These are phyloP conservation scores for Raddia distichophylla DNA, from an alignment of 176 grass and related monocot genomes.

Conservation along the genomic window DNA sequence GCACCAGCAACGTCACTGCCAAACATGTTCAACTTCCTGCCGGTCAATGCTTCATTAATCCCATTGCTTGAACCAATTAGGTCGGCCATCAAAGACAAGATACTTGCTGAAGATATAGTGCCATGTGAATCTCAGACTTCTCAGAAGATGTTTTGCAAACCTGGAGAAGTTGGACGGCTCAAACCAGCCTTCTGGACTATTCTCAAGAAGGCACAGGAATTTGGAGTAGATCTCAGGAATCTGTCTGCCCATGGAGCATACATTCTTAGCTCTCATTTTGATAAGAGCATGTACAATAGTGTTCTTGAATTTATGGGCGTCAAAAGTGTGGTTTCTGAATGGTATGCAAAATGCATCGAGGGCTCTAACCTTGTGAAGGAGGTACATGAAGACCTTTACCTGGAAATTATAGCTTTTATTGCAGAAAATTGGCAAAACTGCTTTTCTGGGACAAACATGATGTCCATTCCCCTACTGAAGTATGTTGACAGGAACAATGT, in stretches of 20 bases:
- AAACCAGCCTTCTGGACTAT: conserved; percentile 61
- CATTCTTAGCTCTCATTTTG: conserved; percentile 62
- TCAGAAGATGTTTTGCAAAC: conserved; percentile 77
- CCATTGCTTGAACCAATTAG: conserved; percentile 58
- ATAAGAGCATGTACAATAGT: conserved; percentile 37
- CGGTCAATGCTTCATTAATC: conserved; percentile 41
- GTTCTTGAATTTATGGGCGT: conserved; percentile 60
- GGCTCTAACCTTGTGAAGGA: conserved; percentile 55
- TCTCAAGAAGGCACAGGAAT: conserved; percentile 45
- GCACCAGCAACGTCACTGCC: conserved; percentile 44
- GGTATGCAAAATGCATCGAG: conserved; percentile 76
- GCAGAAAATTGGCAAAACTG: conserved; percentile 37
- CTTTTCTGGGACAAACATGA: conserved; percentile 46
- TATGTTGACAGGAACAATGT: conserved; percentile 43
- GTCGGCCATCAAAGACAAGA: conserved; percentile 56
- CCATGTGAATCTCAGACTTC: conserved; percentile 55
- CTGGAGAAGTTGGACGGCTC: conserved; percentile 46
- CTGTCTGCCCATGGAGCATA: conserved; percentile 60
- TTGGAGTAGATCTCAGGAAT: conserved; percentile 42
- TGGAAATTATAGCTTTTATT: conserved; percentile 61
- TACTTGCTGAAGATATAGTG: conserved; percentile 56
- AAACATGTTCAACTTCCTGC: conserved; percentile 56
- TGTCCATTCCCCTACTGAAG: conserved; percentile 57
- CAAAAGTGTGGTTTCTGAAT: conserved; percentile 37
- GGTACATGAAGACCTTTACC: conserved; percentile 51